phyloP scores from a whole-genome alignment of 2,329 filamentous ascomycete genomes.

The Lasiodiplodia theobromae region DNA sequence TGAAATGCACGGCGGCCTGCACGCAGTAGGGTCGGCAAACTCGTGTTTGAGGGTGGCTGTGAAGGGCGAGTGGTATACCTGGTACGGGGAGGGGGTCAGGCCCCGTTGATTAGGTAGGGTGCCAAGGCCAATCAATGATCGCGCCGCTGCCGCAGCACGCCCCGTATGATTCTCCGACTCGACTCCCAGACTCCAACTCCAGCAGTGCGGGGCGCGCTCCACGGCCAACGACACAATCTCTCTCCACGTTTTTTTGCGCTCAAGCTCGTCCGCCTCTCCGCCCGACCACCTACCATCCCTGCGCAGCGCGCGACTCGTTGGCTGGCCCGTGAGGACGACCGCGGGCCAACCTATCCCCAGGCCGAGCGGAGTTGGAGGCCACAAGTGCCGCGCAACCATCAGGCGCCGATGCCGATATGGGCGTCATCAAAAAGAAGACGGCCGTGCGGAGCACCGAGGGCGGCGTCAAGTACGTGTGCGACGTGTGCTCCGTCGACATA shows the following conservation, averaged over 20 bases:
- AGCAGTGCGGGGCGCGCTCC: slow-evolving; percentile 21
- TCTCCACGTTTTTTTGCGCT: background rate
- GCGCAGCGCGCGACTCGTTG: slow-evolving; percentile 12
- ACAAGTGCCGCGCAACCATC: slow-evolving; percentile 14
- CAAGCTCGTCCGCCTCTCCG: background rate
- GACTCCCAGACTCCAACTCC: slow-evolving; percentile 6
- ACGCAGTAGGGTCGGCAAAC: slow-evolving; percentile 24
- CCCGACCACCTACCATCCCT: background rate
- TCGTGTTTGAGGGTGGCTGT: slow-evolving; percentile 26
- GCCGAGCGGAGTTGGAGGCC: slow-evolving; percentile 20
- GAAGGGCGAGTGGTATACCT: slow-evolving; percentile 27
- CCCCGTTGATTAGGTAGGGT: slow-evolving; percentile 24
- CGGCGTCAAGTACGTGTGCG: slow-evolving; percentile 87
- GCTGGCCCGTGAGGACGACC: slow-evolving; percentile 23
- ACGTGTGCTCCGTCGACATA: slow-evolving; percentile 95
- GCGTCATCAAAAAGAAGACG: slow-evolving; percentile 95
- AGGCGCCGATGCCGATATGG: slow-evolving; percentile 64
- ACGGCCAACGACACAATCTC: background rate
- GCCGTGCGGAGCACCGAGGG: slow-evolving; percentile 82
- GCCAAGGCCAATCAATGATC: slow-evolving; percentile 17
- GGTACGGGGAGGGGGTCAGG: slow-evolving; percentile 28
- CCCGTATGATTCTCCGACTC: slow-evolving; percentile 20
- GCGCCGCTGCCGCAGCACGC: slow-evolving; percentile 16
- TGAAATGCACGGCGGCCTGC: slow-evolving; percentile 29
- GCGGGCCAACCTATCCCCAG: slow-evolving; percentile 22